Base-by-base conservation (phyloP, 2,329 filamentous ascomycete genomes). In the Madurella mycetomatis region DNA sequence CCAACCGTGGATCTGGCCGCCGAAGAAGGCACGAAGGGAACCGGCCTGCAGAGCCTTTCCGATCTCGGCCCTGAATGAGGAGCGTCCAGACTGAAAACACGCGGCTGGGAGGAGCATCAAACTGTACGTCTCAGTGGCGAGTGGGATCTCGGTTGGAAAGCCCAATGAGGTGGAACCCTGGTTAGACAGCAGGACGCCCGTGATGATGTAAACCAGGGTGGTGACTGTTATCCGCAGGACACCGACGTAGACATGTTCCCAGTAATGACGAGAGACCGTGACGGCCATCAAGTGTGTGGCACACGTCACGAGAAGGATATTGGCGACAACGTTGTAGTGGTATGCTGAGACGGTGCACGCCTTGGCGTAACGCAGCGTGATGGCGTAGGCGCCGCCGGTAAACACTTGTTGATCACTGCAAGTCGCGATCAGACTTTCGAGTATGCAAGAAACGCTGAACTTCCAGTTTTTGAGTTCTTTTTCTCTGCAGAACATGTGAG, bases 381-480 rank as follows among this genome's bases (percentile, higher is more conserved):
- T 58, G 40, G 67, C 66, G 51, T 70, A 72, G 7, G 69, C 70
- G 1, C 64, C 69, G 15, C 69, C 70, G 1, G 69, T 72, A 56
- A 72, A 71, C 44, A 72, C 58, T 43, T 72, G 69, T 54, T 71
- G 69, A 54, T 72, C 68, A 49, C 68, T 70, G 53, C 68, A 71
- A 41, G 62, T 62, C 19, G 68, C 47, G 19, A 72, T 60, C 12
- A 71, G 50, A 3, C 65, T 58, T 50, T 72, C 67, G 12, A 67
- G 50, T 17, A 70, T 64, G 17, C 67, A 64, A 7, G 68, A 58
- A n/a, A 68, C 41, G 41, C 58, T 58, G 37, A 62, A 16, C 17
- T 58, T 45, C 49, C 47, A 55, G 41, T 49, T 45, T 19, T 41
- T 43, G 11, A 44, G 42, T 8, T 31, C 16, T 30, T 57, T 57